Conservation (phyloP, 163 green algal species). For the Scenedesmus sp. region DNA sequence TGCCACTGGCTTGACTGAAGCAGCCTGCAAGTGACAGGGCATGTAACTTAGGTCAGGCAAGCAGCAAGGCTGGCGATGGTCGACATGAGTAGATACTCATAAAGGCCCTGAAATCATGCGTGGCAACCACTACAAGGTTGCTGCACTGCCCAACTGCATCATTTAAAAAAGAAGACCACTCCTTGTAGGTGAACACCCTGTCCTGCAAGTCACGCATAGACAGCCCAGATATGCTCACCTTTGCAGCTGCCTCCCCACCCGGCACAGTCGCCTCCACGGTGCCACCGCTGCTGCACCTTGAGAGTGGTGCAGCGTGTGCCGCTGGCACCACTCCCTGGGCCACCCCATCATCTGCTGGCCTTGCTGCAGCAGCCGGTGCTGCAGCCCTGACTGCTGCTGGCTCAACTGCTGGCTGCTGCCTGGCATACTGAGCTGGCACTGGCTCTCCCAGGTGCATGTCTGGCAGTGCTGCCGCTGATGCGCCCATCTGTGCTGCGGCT, state of each 20-base stretch:
- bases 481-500: background rate
- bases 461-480: background rate
- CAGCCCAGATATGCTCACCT: background rate
- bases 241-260: background rate
- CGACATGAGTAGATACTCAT: background rate
- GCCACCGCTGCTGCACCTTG: background rate
- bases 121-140: too few species aligned
- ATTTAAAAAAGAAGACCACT: too few species aligned
- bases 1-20: background rate
- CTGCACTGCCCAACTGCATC: too few species aligned
- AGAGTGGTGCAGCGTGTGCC: too few species aligned
- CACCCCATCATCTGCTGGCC: conserved; percentile 9
- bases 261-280: background rate
- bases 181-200: background rate
- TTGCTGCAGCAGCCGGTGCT: conserved; percentile 11
- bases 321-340: background rate
- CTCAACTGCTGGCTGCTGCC: background rate
- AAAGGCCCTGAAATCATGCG: too few species aligned
- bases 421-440: background rate
- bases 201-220: background rate
- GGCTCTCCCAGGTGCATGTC: background rate
- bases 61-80: background rate
- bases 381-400: background rate
- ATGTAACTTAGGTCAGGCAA: background rate
- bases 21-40: background rate